Evolutionary conservation across 768 basidiomycete genomes (phyloP).

Genomic region (Krasilnikovozyma curviuscula): DNA sequence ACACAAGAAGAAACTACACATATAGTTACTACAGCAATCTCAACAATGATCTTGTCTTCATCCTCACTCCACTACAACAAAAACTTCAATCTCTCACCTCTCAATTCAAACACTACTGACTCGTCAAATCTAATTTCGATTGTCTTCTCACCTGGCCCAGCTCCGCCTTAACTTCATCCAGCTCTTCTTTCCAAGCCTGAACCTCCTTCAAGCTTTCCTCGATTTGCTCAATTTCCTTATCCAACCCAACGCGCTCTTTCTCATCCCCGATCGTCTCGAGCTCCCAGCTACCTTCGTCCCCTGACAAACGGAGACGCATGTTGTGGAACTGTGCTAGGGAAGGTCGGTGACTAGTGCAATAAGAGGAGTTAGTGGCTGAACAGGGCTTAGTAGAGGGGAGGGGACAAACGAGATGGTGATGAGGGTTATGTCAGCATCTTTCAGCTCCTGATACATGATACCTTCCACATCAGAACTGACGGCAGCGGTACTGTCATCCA

Average conservation of each 20-base stretch:
- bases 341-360: constrained; percentile 42
- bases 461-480: constrained; percentile 94
- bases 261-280: constrained; percentile 50
- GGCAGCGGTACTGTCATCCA: constrained; percentile 75
- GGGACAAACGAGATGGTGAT: constrained; percentile 83
- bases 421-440: constrained; percentile 69
- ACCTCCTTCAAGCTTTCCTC: constrained; percentile 5
- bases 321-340: constrained; percentile 76
- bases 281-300: constrained; percentile 55
- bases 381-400: too few relatives aligned
- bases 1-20: too few relatives aligned
- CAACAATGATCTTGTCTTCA: too few relatives aligned
- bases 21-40: too few relatives aligned
- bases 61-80: too few relatives aligned
- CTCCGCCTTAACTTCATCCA: too few relatives aligned
- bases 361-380: too few relatives aligned
- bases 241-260: constrained; percentile 33
- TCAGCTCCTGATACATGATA: constrained; percentile 82
- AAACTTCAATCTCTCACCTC: too few relatives aligned
- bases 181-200: constrained; percentile 6
- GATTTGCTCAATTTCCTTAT: constrained; percentile 6
- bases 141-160: too few relatives aligned
- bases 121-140: too few relatives aligned
- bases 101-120: too few relatives aligned
- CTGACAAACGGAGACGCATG: constrained; percentile 57